A percentile compares a stretch with the other conserved stretches of the same genome.
Conservation (phyloP, 331 rosid genomes). For the Dryas integrifolia region DNA sequence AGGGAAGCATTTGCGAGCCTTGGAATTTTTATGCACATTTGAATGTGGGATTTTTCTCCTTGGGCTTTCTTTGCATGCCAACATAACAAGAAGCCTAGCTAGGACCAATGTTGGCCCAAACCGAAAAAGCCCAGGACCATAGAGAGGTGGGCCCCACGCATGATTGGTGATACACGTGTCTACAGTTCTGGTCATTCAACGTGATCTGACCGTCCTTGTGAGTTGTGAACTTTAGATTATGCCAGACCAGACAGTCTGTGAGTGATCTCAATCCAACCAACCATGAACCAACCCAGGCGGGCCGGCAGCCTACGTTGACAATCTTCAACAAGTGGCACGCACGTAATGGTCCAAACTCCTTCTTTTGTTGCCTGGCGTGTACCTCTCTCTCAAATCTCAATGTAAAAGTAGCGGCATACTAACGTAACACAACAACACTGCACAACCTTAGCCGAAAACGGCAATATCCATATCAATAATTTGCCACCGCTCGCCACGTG, state of each 20-base stretch:
- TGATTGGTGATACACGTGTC: constrained; percentile 29
- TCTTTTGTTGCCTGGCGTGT: constrained; percentile 3
- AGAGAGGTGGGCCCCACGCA: not conserved
- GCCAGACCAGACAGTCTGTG: not conserved
- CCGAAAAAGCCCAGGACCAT: not conserved
- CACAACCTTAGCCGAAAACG: constrained; percentile 16
- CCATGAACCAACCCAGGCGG: not conserved
- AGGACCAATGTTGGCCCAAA: not conserved
- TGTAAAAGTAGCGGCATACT: not conserved
- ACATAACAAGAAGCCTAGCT: not conserved
- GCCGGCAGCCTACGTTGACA: not conserved
- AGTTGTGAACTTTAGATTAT: not conserved
- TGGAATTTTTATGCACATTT: not conserved
- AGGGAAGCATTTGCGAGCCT: not conserved
- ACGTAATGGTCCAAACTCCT: not conserved
- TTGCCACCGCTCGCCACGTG: constrained; percentile 34
- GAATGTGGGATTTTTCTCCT: not conserved
- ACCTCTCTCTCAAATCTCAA: not conserved
- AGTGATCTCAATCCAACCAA: not conserved
- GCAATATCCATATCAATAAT: constrained; percentile 7
- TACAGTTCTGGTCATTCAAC: not conserved
- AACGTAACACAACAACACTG: not conserved
- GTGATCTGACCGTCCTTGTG: not conserved
- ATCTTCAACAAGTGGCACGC: constrained; percentile 1
- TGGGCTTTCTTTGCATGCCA: not conserved